A percentile compares a stretch with the other conserved stretches of the same genome.
phyloP scores from a whole-genome alignment of 805 yeast genomes.

The Hanseniaspora taiwanica region DNA sequence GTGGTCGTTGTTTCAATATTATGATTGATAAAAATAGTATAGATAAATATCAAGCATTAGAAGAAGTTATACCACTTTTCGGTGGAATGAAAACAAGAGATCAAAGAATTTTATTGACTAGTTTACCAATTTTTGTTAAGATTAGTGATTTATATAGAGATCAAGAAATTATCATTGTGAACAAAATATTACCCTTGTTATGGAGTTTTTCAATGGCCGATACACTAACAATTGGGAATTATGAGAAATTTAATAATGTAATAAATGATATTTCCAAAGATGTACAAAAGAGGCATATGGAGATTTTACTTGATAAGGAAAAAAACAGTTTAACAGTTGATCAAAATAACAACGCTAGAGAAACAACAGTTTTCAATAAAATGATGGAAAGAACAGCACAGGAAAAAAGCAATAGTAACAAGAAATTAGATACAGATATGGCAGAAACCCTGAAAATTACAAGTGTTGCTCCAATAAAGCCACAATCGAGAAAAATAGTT shows the following conservation, averaged over 20 bases:
- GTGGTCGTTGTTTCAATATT: conserved; percentile 45
- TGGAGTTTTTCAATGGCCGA: conserved; percentile 37
- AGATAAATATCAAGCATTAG: conserved; percentile 59
- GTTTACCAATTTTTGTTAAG: conserved; percentile 28
- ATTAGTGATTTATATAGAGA: conserved; percentile 27
- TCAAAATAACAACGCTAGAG: background rate
- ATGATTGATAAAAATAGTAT: conserved; percentile 47
- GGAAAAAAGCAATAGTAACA: conserved; percentile 8
- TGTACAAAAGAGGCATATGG: no score
- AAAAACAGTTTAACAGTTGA: conserved; percentile 16
- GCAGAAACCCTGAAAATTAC: conserved; percentile 13
- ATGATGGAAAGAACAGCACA: conserved; percentile 14
- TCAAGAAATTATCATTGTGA: conserved; percentile 36
- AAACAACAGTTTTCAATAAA: conserved; percentile 9
- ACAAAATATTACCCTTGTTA: conserved; percentile 40
- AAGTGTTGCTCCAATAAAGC: conserved; percentile 16
- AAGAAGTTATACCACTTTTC: conserved; percentile 70
- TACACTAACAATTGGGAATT: conserved; percentile 30
- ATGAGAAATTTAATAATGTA: conserved; percentile 25
- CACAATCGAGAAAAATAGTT: conserved; percentile 8
- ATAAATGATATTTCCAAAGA: conserved; percentile 30
- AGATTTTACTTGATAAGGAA: no score
- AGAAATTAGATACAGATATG: conserved; percentile 10
- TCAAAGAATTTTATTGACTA: conserved; percentile 37
- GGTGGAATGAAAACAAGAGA: conserved; percentile 67